phyloP scores from a whole-genome alignment of 441 rosid genomes.

The Pelargonium myrrhifolium region DNA sequence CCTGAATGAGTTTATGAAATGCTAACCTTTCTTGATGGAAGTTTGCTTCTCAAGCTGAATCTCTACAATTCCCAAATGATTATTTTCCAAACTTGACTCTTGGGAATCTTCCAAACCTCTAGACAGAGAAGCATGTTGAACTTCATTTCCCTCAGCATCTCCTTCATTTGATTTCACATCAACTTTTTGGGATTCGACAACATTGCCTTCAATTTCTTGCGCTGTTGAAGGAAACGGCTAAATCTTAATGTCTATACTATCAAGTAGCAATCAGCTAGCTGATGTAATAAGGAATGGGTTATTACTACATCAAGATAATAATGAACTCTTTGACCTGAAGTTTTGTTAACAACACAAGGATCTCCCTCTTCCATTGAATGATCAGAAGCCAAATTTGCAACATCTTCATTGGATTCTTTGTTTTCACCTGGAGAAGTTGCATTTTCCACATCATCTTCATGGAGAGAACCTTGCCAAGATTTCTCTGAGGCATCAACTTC shows the following conservation, averaged over 20 bases:
- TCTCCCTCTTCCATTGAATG: background rate
- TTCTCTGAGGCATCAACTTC: background rate
- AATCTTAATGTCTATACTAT: background rate
- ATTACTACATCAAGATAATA: background rate
- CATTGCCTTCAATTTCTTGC: background rate
- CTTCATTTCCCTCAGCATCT: conserved; percentile 5
- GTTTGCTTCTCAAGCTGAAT: conserved; percentile 17
- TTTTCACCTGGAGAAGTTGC: background rate
- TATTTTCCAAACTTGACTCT: conserved; percentile 11
- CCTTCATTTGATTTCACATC: conserved; percentile 16
- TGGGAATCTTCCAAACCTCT: conserved; percentile 15
- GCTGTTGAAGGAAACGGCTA: background rate
- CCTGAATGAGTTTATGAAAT: background rate
- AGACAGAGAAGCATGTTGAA: conserved; percentile 5
- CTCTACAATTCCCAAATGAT: conserved; percentile 9
- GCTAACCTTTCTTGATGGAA: conserved; percentile 27
- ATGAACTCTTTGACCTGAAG: conserved; percentile 1
- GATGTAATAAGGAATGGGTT: background rate
- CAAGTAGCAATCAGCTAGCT: background rate
- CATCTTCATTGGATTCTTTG: background rate
- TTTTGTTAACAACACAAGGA: background rate
- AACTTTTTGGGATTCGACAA: conserved; percentile 16
- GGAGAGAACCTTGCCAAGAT: background rate
- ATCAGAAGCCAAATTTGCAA: background rate
- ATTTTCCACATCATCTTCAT: background rate